Conservation (phyloP, 2,329 filamentous ascomycete genomes). For the Didymella pomorum region DNA sequence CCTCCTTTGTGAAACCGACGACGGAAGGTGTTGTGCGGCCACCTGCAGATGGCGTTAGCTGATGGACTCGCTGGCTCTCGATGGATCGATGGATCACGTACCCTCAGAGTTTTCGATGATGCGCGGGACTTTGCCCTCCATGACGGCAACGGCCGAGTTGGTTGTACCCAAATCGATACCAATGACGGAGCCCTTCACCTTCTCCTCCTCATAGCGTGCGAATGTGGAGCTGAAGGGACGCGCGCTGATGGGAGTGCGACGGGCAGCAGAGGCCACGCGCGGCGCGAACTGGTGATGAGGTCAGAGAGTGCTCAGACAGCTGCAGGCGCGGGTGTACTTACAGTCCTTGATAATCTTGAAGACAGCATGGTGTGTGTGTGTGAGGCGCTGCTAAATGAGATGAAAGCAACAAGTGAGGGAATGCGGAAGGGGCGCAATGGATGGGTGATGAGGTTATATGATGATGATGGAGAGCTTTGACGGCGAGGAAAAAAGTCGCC, state of each 20-base stretch:
- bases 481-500: constrained; percentile 29
- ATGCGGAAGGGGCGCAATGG: constrained; percentile 30
- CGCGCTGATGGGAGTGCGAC: constrained; percentile 71
- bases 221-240: constrained; percentile 76
- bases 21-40: constrained; percentile 92
- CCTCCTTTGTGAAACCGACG: constrained; percentile 93
- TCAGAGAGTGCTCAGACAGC: constrained; percentile 31
- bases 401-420: constrained; percentile 40
- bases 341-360: constrained; percentile 53
- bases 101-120: constrained; percentile 99
- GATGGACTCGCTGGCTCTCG: constrained; percentile 5
- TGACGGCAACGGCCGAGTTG: constrained; percentile 95
- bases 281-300: constrained; percentile 64
- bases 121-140: constrained; percentile 94
- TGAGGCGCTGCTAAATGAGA: constrained; percentile 41
- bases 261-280: constrained; percentile 73
- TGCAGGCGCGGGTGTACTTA: constrained; percentile 34
- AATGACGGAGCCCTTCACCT: constrained; percentile 95
- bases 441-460: constrained; percentile 34
- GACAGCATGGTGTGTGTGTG: constrained; percentile 50
- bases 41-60: constrained; percentile 60
- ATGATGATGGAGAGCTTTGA: constrained; percentile 42
- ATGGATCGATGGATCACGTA: constrained; percentile 49
- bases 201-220: constrained; percentile 74
- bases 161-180: constrained; percentile 99